phyloP scores from a whole-genome alignment of 805 yeast genomes.

The Barnettozyma pratensis region DNA sequence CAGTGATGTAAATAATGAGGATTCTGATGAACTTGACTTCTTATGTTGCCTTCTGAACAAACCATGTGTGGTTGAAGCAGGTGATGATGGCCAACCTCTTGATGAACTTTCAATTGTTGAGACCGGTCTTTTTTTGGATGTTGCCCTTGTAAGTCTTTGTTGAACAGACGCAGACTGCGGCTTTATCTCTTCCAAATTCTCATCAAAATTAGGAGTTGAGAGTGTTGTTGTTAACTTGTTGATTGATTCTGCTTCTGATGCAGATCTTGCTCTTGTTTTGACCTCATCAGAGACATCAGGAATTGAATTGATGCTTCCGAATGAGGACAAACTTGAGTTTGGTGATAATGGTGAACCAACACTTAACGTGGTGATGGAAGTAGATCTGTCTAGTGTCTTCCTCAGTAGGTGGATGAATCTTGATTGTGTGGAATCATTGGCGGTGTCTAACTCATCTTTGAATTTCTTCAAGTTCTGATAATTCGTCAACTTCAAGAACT shows the following conservation, averaged over 20 bases:
- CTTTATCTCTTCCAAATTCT: slow-evolving; percentile 10
- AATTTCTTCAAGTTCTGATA: slow-evolving; percentile 51
- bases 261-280: slow-evolving; percentile 18
- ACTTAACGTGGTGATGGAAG: slow-evolving; percentile 17
- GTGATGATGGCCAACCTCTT: slow-evolving; percentile 26
- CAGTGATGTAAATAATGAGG: slow-evolving; percentile 36
- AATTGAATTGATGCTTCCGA: slow-evolving; percentile 18
- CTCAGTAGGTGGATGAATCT: slow-evolving; percentile 52
- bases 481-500: slow-evolving; percentile 62
- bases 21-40: slow-evolving; percentile 58
- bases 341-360: slow-evolving; percentile 12
- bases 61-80: slow-evolving; percentile 31
- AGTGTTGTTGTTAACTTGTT: slow-evolving; percentile 28
- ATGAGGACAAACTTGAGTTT: slow-evolving; percentile 16
- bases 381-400: slow-evolving; percentile 31
- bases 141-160: not conserved
- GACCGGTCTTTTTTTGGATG: slow-evolving; percentile 26
- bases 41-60: slow-evolving; percentile 64
- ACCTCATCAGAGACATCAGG: slow-evolving; percentile 9
- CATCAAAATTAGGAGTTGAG: slow-evolving; percentile 29
- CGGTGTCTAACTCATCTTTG: slow-evolving; percentile 35
- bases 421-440: slow-evolving; percentile 46
- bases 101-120: slow-evolving; percentile 33
- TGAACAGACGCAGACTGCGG: not conserved
- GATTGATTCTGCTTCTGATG: slow-evolving; percentile 25